Evolutionary conservation across 805 yeast species (phyloP), one percentile per base, ranked within the genome.

Genomic region (Vanderwaltozyma tropicalis): DNA sequence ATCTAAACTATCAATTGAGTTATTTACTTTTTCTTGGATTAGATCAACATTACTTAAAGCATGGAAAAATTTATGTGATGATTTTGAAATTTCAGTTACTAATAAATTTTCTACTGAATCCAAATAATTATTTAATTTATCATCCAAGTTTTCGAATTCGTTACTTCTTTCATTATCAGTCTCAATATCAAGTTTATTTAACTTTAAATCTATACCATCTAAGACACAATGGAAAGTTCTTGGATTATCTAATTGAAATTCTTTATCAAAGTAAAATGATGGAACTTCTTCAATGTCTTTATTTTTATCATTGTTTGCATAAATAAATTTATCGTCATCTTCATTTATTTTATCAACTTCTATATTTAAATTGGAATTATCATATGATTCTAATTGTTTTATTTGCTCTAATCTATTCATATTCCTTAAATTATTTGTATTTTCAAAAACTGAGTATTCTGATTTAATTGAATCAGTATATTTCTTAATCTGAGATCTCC

Each of bases 241-340:
- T 6, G 96, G 96, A 54, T 92, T 86, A 49, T 92, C 96, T 28
- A 92, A 66, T 45, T 84, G 69, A 60, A 92, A 92, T 29, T 76
- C 71, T 7, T 71, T 65, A 19, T 71, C 72, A 44, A 80, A 77
- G 49, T 73, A 92, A 1, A 85, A 74, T 2, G 64, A 58, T 0
- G 98, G 97, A 5, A 92, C 58, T 19, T 50, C 50, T 14, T 52
- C 52, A 3, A 55, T 37, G 14, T 41, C 44, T 30, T 42, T 47
- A 13, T 28, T 21, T 3, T 24, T 37, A 26, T 41, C 37, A 5
- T 31, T 37, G 13, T 46, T 47, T 8, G 53, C 18, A 24, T 31
- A 14, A 16, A 45, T 43, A 21, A 48, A 35, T 47, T 52, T 30
- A 7, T 30, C 39, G 3, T 37, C 38, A 32, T 31, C 18, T 31